These are phyloP conservation scores for Tulasnella sp. DNA, from an alignment of 768 basidiomycete species.

Conservation along the genomic window DNA sequence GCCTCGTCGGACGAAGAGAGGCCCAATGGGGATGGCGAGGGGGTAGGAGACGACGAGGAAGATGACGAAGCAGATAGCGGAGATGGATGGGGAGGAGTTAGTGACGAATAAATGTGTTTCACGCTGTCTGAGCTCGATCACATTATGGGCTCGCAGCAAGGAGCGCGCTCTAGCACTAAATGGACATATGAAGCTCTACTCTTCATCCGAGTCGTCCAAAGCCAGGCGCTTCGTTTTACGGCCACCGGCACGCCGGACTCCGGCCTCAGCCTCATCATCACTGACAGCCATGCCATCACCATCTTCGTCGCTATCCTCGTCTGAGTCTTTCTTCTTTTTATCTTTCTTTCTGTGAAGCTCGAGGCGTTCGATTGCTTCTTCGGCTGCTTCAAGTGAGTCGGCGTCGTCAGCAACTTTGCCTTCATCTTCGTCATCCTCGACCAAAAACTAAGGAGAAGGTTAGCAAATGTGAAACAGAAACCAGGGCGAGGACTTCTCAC, in stretches of 20 bases:
- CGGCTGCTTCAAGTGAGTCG: conserved; percentile 33
- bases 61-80: conserved; percentile 33
- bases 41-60: conserved; percentile 31
- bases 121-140: background rate
- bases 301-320: conserved; percentile 35
- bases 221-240: conserved; percentile 32
- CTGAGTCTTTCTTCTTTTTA: conserved; percentile 42
- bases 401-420: conserved; percentile 51
- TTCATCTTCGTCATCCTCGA: conserved; percentile 42
- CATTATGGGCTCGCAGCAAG: conserved; percentile 3
- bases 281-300: conserved; percentile 49
- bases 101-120: conserved; percentile 4
- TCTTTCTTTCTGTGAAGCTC: conserved; percentile 36
- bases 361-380: conserved; percentile 36
- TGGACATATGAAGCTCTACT: conserved; percentile 31
- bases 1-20: conserved; percentile 15
- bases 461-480: background rate
- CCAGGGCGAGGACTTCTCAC: background rate
- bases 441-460: background rate
- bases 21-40: conserved; percentile 24
- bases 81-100: background rate
- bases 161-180: background rate
- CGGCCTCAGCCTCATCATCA: conserved; percentile 70
- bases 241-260: conserved; percentile 48
- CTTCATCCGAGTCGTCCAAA: conserved; percentile 30